Base-by-base conservation (phyloP, 352 stramenopile genomes). In the Achlya hypogyna region DNA sequence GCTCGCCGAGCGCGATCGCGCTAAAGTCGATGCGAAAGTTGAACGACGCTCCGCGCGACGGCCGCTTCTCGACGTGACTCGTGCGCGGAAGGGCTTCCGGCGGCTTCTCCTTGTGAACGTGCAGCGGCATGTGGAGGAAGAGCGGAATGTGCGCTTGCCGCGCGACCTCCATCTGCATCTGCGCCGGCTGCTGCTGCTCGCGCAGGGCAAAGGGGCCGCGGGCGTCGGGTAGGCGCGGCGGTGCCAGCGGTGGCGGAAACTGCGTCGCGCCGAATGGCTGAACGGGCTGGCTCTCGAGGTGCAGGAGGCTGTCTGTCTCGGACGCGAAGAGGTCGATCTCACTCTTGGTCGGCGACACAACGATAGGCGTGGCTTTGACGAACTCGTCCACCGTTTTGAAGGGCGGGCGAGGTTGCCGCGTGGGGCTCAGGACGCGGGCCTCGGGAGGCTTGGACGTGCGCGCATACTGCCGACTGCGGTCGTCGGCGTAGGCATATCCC, bases 61-160 rank as follows among this genome's bases (percentile, higher is more conserved):
- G 79, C n/a, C 83, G 59, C 51, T 84, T 84, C 20, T 64, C 35
- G 4, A 27, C 35, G 25, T 84, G 73, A 62, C 75, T 72, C 34
- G 72, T 67, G 3, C 73, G 58, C 9, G 75, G 72, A 22, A 71
- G 74, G 70, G 4, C 9, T 42, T 10, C 51, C n/a, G 22, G 25
- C 34, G 1, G 42, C 62, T n/a, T 49, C 67, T 31, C 53, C 52
- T 58, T 63, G 58, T 35, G 65, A 22, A 92, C 84, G 71, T 92
- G 91, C 83, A 94, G 90, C 9, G 85, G 85, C 28, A 85, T 92
- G 71, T 94, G 85, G 51, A 94, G 56, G 69, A 94, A 94, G 12
- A 94, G 63, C 42, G 85, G 85, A 25, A 94, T 94, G 0, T 84
- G 77, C 28, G 85, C 85, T 65, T 92, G 91, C 6, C 82, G 78